These are phyloP conservation scores for Periglandula ipomoeae DNA, from an alignment of 2,329 filamentous ascomycete genomes.

Conservation along the genomic window DNA sequence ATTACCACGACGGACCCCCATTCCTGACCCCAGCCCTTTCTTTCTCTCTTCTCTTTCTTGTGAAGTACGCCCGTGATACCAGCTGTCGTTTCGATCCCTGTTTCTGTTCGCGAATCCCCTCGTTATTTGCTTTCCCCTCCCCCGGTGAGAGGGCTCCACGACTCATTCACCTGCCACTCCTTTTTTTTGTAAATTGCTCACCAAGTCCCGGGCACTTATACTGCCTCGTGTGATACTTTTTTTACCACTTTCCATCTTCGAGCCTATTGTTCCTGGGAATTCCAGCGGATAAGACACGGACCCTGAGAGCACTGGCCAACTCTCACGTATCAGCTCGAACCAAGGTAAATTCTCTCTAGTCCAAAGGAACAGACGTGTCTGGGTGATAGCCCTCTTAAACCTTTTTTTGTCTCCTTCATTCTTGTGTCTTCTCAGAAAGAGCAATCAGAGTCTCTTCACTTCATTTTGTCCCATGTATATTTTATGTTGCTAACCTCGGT, in stretches of 20 bases:
- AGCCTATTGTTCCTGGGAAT: not conserved
- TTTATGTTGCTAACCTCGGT: not conserved
- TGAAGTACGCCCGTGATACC: not conserved
- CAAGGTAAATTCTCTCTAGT: not conserved
- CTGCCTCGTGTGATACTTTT: not conserved
- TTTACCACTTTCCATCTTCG: not conserved
- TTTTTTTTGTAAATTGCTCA: not conserved
- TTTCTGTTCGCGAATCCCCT: not conserved
- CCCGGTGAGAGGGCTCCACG: constrained; percentile 3
- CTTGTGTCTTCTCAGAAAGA: no score
- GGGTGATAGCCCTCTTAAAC: not conserved
- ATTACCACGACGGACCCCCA: not conserved
- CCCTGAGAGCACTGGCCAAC: not conserved
- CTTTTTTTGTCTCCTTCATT: not conserved
- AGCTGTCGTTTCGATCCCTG: not conserved
- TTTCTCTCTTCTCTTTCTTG: not conserved
- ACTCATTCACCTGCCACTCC: constrained; percentile 6
- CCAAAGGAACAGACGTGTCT: not conserved
- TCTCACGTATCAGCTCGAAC: not conserved
- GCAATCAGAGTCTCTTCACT: no score
- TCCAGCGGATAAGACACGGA: not conserved
- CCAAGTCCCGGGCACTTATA: not conserved
- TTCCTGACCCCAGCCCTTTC: not conserved
- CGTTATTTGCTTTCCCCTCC: not conserved
- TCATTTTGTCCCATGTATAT: not conserved